phyloP scores from a whole-genome alignment of 108 stramenopile species.

The Nitzschia sp. region DNA sequence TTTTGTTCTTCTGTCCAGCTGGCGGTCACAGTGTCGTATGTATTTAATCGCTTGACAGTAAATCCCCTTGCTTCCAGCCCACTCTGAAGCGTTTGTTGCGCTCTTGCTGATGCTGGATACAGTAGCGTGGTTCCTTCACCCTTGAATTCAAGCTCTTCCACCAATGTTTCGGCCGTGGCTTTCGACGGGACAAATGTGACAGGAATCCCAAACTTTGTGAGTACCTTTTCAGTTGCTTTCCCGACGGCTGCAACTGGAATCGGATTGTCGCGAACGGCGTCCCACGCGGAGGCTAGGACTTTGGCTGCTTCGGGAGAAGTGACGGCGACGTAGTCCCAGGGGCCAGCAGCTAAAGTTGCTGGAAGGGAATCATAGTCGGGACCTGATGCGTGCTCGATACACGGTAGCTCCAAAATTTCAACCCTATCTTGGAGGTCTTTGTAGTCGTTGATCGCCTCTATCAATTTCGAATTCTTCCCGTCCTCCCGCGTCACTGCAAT shows the following conservation, averaged over 20 bases:
- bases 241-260: conserved; percentile 75
- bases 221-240: conserved; percentile 67
- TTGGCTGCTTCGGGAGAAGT: conserved; percentile 88
- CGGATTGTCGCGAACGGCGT: conserved; percentile 41
- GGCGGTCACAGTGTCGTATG: conserved; percentile 85
- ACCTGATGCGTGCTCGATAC: conserved; percentile 84
- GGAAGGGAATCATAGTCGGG: conserved; percentile 54
- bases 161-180: conserved; percentile 72
- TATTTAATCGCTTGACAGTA: conserved; percentile 69
- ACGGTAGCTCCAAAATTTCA: conserved; percentile 72
- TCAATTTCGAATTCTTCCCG: conserved; percentile 80
- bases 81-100: conserved; percentile 63
- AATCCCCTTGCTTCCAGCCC: conserved; percentile 66
- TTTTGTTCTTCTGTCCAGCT: conserved; percentile 59
- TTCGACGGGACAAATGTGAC: conserved; percentile 79
- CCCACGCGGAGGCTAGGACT: conserved; percentile 70
- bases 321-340: conserved; percentile 77
- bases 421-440: conserved; percentile 15
- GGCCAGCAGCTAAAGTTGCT: conserved; percentile 33
- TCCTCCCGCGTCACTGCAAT: conserved; percentile 83
- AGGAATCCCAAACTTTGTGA: conserved; percentile 50
- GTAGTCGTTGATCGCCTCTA: conserved; percentile 39
- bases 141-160: conserved; percentile 56
- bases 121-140: conserved; percentile 50
- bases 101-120: conserved; percentile 84